phyloP scores from a whole-genome alignment of 2,329 filamentous ascomycete species.

The Paecilomyces variotii region DNA sequence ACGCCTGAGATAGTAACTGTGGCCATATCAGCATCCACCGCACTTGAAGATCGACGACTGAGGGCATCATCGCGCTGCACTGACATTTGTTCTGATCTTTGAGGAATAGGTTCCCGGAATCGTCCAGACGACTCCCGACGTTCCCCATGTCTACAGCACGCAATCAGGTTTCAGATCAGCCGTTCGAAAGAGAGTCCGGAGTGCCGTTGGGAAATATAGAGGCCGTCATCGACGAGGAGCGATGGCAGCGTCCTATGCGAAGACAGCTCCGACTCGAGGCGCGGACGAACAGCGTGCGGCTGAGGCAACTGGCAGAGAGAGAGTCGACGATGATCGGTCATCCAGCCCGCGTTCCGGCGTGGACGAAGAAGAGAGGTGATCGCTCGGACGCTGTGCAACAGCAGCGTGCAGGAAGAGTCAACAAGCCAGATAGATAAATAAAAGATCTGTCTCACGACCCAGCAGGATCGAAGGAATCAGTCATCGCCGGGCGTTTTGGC shows the following conservation, averaged over 20 bases:
- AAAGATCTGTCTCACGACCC: not conserved
- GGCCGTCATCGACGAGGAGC: slow-evolving; percentile 26
- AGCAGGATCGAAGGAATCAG: not conserved
- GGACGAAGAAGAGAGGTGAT: not conserved
- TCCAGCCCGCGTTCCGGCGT: slow-evolving; percentile 10
- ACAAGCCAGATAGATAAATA: too few relatives aligned
- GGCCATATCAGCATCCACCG: slow-evolving; percentile 1
- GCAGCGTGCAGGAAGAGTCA: not conserved
- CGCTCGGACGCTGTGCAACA: not conserved
- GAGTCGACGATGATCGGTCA: slow-evolving; percentile 12
- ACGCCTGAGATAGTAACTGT: slow-evolving; percentile 81
- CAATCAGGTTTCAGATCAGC: slow-evolving; percentile 15
- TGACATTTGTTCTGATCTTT: slow-evolving; percentile 87
- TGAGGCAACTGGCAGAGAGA: slow-evolving; percentile 1
- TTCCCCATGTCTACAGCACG: slow-evolving; percentile 66
- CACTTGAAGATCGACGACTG: not conserved
- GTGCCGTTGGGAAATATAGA: slow-evolving; percentile 18
- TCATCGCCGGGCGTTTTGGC: not conserved
- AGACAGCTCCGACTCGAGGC: slow-evolving; percentile 1
- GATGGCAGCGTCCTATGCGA: slow-evolving; percentile 15
- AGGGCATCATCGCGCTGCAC: slow-evolving; percentile 27
- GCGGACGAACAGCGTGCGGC: slow-evolving; percentile 6
- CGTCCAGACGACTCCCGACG: slow-evolving; percentile 81
- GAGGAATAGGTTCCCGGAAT: slow-evolving; percentile 68
- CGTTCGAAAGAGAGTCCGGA: slow-evolving; percentile 19